Percentiles rank a stretch among this genome's conserved stretches.
These are phyloP conservation scores for Syncephalastrum contaminatum DNA, from an alignment of 371 early-diverging fungal species.

Conservation along the genomic window DNA sequence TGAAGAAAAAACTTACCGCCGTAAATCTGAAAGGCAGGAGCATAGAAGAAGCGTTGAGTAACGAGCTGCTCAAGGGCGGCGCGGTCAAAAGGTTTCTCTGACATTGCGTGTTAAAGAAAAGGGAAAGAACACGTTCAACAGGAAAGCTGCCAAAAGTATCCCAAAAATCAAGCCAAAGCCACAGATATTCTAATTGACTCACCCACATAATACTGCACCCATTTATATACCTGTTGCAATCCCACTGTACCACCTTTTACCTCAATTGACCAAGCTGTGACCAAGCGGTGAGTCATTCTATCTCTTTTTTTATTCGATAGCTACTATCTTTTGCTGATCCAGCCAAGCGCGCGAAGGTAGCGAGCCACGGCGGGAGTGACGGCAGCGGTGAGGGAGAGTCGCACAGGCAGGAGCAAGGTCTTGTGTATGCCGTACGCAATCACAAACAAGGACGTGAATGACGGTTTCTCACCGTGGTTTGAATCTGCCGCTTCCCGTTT, in stretches of 20 bases:
- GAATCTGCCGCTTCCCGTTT: background rate
- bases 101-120: no score
- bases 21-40: constrained; percentile 94
- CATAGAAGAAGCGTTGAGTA: constrained; percentile 92
- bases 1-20: constrained; percentile 69
- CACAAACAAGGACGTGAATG: constrained; percentile 24
- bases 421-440: constrained; percentile 43
- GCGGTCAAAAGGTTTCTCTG: constrained; percentile 54
- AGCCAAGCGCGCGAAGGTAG: constrained; percentile 12
- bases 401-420: constrained; percentile 31
- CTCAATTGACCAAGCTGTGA: no score
- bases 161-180: no score
- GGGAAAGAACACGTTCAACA: no score
- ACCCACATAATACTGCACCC: no score
- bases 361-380: constrained; percentile 26
- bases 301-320: no score
- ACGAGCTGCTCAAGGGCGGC: constrained; percentile 73
- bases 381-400: constrained; percentile 33
- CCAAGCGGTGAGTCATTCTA: no score
- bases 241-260: no score
- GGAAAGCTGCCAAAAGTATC: no score
- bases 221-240: no score
- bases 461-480: constrained; percentile 18
- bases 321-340: constrained; percentile 1
- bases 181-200: no score